Evolutionary conservation across 768 basidiomycete genomes (phyloP).

Genomic region (Russula virescens): DNA sequence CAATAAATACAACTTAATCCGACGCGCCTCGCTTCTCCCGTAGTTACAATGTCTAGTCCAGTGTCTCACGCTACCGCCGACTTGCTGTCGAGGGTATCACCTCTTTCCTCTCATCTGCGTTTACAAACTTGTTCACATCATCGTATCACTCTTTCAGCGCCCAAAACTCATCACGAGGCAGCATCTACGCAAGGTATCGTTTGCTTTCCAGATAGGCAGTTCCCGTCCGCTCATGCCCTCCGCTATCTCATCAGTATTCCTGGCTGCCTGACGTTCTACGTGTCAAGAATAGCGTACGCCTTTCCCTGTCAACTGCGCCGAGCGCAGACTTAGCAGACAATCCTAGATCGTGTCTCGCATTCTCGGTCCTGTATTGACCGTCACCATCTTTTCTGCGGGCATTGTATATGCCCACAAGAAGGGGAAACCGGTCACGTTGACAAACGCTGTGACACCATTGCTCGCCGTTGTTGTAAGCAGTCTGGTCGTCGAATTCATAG

Average conservation of each 20-base stretch:
- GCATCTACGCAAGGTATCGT: conserved; percentile 23
- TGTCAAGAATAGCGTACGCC: conserved; percentile 71
- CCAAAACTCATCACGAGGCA: conserved; percentile 23
- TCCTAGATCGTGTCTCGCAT: conserved; percentile 64
- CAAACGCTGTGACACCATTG: conserved; percentile 82
- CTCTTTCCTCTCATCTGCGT: background rate
- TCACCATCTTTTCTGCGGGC: conserved; percentile 64
- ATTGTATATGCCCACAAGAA: conserved; percentile 54
- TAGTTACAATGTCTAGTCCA: conserved; percentile 1
- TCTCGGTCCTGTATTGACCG: conserved; percentile 76
- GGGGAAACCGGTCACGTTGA: conserved; percentile 57
- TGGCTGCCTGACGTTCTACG: conserved; percentile 89
- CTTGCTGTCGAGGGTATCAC: background rate
- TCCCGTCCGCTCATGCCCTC: background rate
- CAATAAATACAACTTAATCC: background rate
- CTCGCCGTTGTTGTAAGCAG: conserved; percentile 78
- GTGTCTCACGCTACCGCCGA: background rate
- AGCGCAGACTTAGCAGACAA: conserved; percentile 12
- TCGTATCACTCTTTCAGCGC: background rate
- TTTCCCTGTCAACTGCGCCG: background rate
- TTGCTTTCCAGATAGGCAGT: background rate
- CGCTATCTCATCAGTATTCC: conserved; percentile 50
- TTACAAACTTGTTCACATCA: background rate
- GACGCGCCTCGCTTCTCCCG: background rate
- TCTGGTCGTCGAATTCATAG: background rate